Conservation (phyloP, 768 basidiomycete species). For the Macrolepiota albuminosa region DNA sequence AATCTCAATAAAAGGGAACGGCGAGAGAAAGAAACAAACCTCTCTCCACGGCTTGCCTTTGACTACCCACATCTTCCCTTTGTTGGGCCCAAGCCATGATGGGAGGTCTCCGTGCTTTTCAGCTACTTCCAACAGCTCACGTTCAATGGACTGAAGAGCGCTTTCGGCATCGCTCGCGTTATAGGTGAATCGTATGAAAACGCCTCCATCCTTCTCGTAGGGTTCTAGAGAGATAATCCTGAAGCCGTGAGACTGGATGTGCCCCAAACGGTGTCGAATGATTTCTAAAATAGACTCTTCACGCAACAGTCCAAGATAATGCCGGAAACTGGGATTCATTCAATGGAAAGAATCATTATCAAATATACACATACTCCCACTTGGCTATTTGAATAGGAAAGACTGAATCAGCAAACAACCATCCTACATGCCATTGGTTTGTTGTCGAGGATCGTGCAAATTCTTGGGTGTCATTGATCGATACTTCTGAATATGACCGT, state of each 20-base stretch:
- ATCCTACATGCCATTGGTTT: constrained; percentile 20
- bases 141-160: constrained; percentile 45
- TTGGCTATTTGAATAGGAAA: constrained; percentile 68
- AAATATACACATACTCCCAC: constrained; percentile 60
- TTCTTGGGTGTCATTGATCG: neutral
- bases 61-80: constrained; percentile 64
- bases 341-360: neutral
- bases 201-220: constrained; percentile 78
- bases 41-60: constrained; percentile 80
- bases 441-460: neutral
- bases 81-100: constrained; percentile 53
- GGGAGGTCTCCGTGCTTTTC: constrained; percentile 51
- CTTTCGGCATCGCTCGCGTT: constrained; percentile 29
- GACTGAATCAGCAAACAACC: constrained; percentile 73
- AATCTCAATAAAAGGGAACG: neutral
- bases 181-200: constrained; percentile 75
- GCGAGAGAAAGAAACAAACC: constrained; percentile 33
- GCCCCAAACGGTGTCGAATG: constrained; percentile 44
- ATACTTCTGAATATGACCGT: neutral
- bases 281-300: constrained; percentile 50
- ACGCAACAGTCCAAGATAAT: constrained; percentile 56
- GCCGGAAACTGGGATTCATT: constrained; percentile 44
- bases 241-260: constrained; percentile 54
- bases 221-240: constrained; percentile 59
- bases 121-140: constrained; percentile 38